Evolutionary conservation across 371 early-diverging fungal genomes (phyloP), one percentile per base, ranked within the genome.

Genomic region (Zopfochytrium polystomum): DNA sequence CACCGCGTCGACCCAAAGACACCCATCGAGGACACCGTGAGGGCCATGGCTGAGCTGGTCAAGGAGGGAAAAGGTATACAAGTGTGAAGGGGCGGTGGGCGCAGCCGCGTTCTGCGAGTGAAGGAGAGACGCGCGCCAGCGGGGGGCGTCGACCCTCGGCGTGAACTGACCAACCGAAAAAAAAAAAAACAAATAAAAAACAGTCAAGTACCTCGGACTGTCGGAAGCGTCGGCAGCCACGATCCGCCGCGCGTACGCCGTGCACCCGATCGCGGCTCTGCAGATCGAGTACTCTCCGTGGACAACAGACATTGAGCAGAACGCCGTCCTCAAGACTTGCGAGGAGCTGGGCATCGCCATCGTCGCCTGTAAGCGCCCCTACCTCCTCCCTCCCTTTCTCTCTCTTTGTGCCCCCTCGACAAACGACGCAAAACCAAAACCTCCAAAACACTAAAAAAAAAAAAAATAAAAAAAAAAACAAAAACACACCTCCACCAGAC

Each of bases 181-280:
- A 38, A 38, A 7, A 11, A 38, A 38, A 18, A 11, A 38, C 38
- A 7, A 38, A 48, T 13, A 48, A 7, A 7, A 13, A 22, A 3
- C 26, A 48, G 63, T 75, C 35, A 51, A 62, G 31, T 84, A 78
- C 62, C 42, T 88, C 27, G 88, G 86, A 0, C 68, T 86, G 1
- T 82, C 80, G 7, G 83, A 86, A 52, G 79, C 79, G 38, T 64
- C 64, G 23, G 82, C 85, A 0, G 74, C 70, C 0, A 66, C 72
- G n/a, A 59, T 87, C 26, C 77, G 85, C 13, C 77, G 80, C 2
- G 88, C 86, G 20, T 70, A 83, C 68, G 75, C 74, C 55, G 74
- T 87, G 0, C 86, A 87, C 60, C 86, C 84, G 13, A 85, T 87
- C 42, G 62, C 81, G 9, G 85, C 85, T 3, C 67, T 82, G 18